Conservation (phyloP, 1,139 yeast genomes). For the Scheffersomyces segobiensis region DNA sequence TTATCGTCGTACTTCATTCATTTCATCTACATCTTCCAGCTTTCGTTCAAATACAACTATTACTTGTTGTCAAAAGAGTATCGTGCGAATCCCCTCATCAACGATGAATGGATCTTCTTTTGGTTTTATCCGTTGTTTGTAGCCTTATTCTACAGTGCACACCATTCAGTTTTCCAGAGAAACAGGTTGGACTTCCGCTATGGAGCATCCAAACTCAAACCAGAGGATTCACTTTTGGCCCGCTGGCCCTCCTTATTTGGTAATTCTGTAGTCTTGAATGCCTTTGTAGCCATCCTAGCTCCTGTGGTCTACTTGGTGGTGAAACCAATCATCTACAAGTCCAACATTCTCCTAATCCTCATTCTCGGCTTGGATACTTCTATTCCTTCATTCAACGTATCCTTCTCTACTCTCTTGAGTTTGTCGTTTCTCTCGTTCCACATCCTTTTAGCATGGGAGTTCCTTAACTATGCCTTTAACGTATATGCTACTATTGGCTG, state of each 20-base stretch:
- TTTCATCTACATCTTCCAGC: constrained; percentile 30
- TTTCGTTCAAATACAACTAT: constrained; percentile 28
- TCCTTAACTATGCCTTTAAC: constrained; percentile 61
- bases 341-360: constrained; percentile 25
- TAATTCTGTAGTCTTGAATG: constrained; percentile 37
- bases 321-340: constrained; percentile 48
- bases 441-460: constrained; percentile 55
- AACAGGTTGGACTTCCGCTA: constrained; percentile 56
- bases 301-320: constrained; percentile 51
- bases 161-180: constrained; percentile 58
- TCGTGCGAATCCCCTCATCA: constrained; percentile 54
- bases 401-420: constrained; percentile 35
- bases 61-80: constrained; percentile 47
- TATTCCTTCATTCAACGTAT: constrained; percentile 35
- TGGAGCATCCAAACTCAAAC: constrained; percentile 45
- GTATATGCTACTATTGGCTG: constrained; percentile 86
- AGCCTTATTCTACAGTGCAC: constrained; percentile 52
- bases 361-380: constrained; percentile 36
- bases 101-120: constrained; percentile 61
- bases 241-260: constrained; percentile 35
- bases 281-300: constrained; percentile 26
- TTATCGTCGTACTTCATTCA: constrained; percentile 39
- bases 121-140: constrained; percentile 38
- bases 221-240: constrained; percentile 35
- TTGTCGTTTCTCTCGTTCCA: constrained; percentile 41